Evolutionary conservation across 139 green algal genomes (phyloP), one percentile per base, ranked within the genome.

Genomic region (Bryopsis sp.): DNA sequence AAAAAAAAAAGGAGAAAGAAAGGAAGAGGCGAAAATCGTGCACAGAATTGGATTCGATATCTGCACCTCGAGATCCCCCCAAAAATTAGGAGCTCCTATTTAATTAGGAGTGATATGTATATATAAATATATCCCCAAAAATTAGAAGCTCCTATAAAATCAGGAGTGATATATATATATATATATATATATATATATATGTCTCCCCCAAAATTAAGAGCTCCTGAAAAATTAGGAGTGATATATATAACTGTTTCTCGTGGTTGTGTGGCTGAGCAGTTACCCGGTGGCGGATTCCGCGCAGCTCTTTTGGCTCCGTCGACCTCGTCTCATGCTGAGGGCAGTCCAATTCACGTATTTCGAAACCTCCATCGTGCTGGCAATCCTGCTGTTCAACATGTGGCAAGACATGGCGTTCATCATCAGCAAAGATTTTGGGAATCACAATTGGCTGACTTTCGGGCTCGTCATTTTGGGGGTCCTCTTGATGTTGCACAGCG

Each of bases 281-380:
- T 69, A 54, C 37, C 11, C 15, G 6, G 7, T 69, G 48, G 35
- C 62, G 33, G 64, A 75, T n/a, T 75, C 64, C 0, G 43, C 48
- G 24, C 5, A 50, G 46, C 63, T 81, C 1, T 81, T 81, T 39
- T 76, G 68, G 68, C 70, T 81, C 43, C 35, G 57, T 31, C 38
- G 47, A 32, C 75, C 75, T 0, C 75, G 70, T 35, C 5, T 81
- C 2, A 61, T 75, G 39, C 67, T 81, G 24, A 58, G 43, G 39
- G 48, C 74, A 64, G 48, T 81, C 32, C 75, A 77, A 48, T 39
- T 59, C 4, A 63, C 71, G 15, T 81, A 81, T 48, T 78, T 78
- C 48, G 68, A 77, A 31, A 81, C 76, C 65, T 36, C 47, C 29
- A 64, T 78, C 31, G 35, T 46, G 3, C 54, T 77, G 24, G 70